Conservation (phyloP, 1,284 basidiomycete species). For the Fistulina hepatica region DNA sequence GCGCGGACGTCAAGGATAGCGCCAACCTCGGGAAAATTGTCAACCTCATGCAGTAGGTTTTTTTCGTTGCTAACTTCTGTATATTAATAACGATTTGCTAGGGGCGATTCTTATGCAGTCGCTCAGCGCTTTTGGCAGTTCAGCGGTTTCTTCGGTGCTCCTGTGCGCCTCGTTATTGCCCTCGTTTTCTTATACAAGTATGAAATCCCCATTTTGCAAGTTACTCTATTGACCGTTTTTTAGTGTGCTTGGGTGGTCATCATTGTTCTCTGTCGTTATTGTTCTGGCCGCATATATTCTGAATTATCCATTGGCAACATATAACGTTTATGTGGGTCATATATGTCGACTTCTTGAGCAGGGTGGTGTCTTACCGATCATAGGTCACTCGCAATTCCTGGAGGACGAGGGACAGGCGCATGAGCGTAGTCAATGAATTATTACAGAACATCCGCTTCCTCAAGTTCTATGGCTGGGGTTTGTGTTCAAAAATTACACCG, state of each 20-base stretch:
- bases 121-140: constrained; percentile 65
- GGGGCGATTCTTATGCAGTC: constrained; percentile 62
- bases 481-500: constrained; percentile 10
- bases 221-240: constrained; percentile 3
- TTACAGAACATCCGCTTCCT: constrained; percentile 63
- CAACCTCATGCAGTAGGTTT: constrained; percentile 57
- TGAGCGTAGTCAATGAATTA: constrained; percentile 72
- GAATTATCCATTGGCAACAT: constrained; percentile 55
- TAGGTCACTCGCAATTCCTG: constrained; percentile 52
- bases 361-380: constrained; percentile 1
- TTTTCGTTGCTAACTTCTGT: constrained; percentile 2
- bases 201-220: constrained; percentile 17
- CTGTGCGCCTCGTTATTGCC: constrained; percentile 66
- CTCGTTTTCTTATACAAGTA: constrained; percentile 67
- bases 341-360: constrained; percentile 3
- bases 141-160: constrained; percentile 55
- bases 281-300: constrained; percentile 55
- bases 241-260: constrained; percentile 76
- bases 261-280: constrained; percentile 66
- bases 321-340: constrained; percentile 48
- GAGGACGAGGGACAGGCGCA: constrained; percentile 65
- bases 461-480: constrained; percentile 67
- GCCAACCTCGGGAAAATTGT: constrained; percentile 64
- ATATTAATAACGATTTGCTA: constrained; percentile 17
- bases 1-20: constrained; percentile 30